Conservation (phyloP, 306 rosid species). For the Cicer judaicum region DNA sequence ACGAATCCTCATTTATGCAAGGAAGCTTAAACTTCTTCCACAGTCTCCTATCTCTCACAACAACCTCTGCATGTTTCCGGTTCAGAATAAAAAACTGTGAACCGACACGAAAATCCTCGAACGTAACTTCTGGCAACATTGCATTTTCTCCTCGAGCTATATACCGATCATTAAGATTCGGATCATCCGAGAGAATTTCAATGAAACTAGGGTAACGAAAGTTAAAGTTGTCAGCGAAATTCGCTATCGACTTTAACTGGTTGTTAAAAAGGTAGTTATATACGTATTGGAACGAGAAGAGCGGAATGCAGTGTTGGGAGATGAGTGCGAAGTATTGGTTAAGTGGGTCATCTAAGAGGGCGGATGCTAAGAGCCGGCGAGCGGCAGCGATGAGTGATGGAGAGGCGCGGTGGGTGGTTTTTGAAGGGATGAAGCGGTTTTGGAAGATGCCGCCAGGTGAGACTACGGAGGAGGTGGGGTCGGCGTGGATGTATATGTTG, state of each 20-base stretch:
- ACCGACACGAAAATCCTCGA: slow-evolving; percentile 59
- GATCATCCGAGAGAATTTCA: slow-evolving; percentile 63
- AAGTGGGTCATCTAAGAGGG: slow-evolving; percentile 58
- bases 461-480: slow-evolving; percentile 50
- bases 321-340: slow-evolving; percentile 61
- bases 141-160: slow-evolving; percentile 53
- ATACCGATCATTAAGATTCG: slow-evolving; percentile 56
- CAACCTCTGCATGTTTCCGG: slow-evolving; percentile 54
- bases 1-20: slow-evolving; percentile 52
- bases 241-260: neutral
- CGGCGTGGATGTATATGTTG: slow-evolving; percentile 73
- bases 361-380: slow-evolving; percentile 62
- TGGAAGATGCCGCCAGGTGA: slow-evolving; percentile 60
- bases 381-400: slow-evolving; percentile 64
- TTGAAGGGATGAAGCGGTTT: slow-evolving; percentile 55
- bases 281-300: slow-evolving; percentile 57
- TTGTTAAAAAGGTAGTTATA: slow-evolving; percentile 48
- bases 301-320: slow-evolving; percentile 68
- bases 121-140: slow-evolving; percentile 68
- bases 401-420: slow-evolving; percentile 56
- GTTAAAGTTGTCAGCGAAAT: neutral
- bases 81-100: slow-evolving; percentile 64
- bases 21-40: slow-evolving; percentile 70
- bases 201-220: slow-evolving; percentile 47
- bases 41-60: slow-evolving; percentile 50